phyloP scores from a whole-genome alignment of 2,329 filamentous ascomycete species.

The Apiospora pterosperma region DNA sequence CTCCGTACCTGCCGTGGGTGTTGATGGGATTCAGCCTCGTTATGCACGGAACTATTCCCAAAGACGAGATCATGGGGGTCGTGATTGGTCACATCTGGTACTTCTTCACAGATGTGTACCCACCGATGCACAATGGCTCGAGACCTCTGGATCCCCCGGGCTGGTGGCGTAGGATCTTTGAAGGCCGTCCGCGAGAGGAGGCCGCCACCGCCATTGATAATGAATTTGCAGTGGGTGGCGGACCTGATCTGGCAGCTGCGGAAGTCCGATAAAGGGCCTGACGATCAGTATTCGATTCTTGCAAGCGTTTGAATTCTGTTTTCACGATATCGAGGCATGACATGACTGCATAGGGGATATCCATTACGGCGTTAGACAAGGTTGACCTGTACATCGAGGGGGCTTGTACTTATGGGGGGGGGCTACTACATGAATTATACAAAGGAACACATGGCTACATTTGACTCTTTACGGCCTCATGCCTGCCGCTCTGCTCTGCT shows the following conservation, averaged over 20 bases:
- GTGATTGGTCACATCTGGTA: slow-evolving; percentile 97
- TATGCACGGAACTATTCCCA: slow-evolving; percentile 85
- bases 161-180: slow-evolving; percentile 89
- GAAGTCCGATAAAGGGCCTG: slow-evolving; percentile 24
- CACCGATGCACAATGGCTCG: slow-evolving; percentile 79
- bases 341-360: slow-evolving; percentile 2
- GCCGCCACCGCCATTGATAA: slow-evolving; percentile 55
- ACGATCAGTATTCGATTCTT: neutral
- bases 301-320: neutral
- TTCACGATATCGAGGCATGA: neutral
- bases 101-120: slow-evolving; percentile 96
- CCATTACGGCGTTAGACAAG: slow-evolving; percentile 3
- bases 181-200: slow-evolving; percentile 46
- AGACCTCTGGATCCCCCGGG: slow-evolving; percentile 83
- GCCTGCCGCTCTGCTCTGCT: neutral
- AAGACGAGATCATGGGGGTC: slow-evolving; percentile 94
- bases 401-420: neutral
- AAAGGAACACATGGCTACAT: neutral
- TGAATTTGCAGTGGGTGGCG: slow-evolving; percentile 59
- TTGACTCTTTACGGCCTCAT: neutral
- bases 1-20: slow-evolving; percentile 94
- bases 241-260: slow-evolving; percentile 55
- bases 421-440: neutral
- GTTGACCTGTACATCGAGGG: neutral
- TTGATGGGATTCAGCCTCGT: slow-evolving; percentile 88